phyloP scores from a whole-genome alignment of 2,329 filamentous ascomycete species.

The Diplodia intermedia region DNA sequence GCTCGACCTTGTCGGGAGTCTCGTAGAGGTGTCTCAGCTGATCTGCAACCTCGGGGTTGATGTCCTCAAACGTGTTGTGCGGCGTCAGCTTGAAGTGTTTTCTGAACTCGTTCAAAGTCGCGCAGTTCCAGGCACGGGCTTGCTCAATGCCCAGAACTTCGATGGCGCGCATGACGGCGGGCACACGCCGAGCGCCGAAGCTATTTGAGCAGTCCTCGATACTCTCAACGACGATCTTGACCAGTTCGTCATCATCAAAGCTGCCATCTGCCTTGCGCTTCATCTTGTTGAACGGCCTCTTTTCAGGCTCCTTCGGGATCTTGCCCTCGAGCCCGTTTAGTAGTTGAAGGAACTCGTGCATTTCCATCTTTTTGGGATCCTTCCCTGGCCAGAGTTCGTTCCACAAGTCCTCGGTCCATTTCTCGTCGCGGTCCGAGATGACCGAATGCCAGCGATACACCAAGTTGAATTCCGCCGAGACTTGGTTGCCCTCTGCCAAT shows the following conservation, averaged over 20 bases:
- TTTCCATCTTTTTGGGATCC: constrained; percentile 61
- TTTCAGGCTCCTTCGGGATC: constrained; percentile 69
- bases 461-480: constrained; percentile 88
- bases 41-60: constrained; percentile 75
- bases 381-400: constrained; percentile 54
- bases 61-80: constrained; percentile 80
- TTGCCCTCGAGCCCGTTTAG: constrained; percentile 68
- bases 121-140: constrained; percentile 76
- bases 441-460: constrained; percentile 88
- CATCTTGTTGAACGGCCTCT: constrained; percentile 73
- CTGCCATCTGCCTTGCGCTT: constrained; percentile 69
- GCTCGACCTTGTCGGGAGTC: constrained; percentile 78
- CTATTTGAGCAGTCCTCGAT: constrained; percentile 76
- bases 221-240: constrained; percentile 70
- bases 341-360: constrained; percentile 67
- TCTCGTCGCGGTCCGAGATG: constrained; percentile 76
- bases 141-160: constrained; percentile 84
- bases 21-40: constrained; percentile 68
- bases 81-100: constrained; percentile 80
- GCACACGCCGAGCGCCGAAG: constrained; percentile 71
- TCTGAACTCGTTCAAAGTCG: constrained; percentile 83
- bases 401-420: constrained; percentile 72
- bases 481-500: constrained; percentile 78
- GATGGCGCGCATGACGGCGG: constrained; percentile 73
- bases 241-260: constrained; percentile 79